Evolutionary conservation across 1,284 basidiomycete species (phyloP), one percentile per base, ranked within the genome.

Genomic region (Austroboletus niveus): DNA sequence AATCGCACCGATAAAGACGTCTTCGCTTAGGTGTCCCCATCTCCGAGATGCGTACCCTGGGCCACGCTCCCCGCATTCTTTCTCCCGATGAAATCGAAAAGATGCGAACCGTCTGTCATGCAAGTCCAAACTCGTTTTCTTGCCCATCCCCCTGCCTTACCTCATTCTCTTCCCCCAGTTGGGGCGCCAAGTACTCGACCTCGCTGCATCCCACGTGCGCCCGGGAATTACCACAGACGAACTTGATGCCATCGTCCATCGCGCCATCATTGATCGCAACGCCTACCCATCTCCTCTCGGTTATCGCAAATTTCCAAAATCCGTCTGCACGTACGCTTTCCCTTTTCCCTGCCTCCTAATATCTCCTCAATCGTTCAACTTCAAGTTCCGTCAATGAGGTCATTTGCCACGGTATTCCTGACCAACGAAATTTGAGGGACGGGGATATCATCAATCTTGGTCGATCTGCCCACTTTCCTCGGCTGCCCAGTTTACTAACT

Each of bases 351-450:
- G 6, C 43, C 31, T 40, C 32, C 32, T 32, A 42, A 54, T 44
- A 32, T 17, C 39, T 49, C 22, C 41, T 41, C 49, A 40, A 22
- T 41, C 8, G 49, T 40, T 29, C 59, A 90, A 62, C 89, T 31
- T 94, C 92, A 90, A 62, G 89, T 31, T 94, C 92, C 29, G 76
- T 99, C 40, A 99, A 99, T 72, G 97, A 99, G 71, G 88, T 87
- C 51, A 96, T 99, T 63, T 99, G 97, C 69, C 97, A 99, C 70
- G 93, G 93, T 50, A 97, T 98, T 58, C 94, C 94, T 41, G 94
- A 97, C 73, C 79, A 89, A 61, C 78, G 94, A 51, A 91, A 87
- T 59, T 72, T 97, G 48, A 78, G 81, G 61, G 89, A 96, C 60
- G 94, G 94, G 27, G 95, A 98, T 70, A 98, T 98, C 61, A 75